phyloP scores from a whole-genome alignment of 805 yeast genomes.

The Candida peoriensis region DNA sequence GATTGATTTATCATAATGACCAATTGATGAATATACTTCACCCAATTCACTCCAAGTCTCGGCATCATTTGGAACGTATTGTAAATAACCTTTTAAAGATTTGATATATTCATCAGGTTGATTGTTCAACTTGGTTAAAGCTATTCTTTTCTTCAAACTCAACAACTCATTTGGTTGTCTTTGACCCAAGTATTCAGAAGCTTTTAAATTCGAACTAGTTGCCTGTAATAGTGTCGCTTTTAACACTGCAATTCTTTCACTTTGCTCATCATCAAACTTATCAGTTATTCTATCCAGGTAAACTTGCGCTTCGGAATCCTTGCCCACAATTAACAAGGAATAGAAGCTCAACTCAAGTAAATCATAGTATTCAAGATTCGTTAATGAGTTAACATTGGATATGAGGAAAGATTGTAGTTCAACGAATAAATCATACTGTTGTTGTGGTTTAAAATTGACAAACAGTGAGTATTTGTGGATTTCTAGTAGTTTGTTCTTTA shows the following conservation, averaged over 20 bases:
- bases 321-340: conserved; percentile 52
- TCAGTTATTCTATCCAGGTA: conserved; percentile 63
- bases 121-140: conserved; percentile 11
- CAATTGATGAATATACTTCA: conserved; percentile 52
- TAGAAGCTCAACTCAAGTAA: conserved; percentile 70
- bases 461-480: conserved; percentile 49
- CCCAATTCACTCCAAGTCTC: conserved; percentile 78
- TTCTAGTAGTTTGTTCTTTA: conserved; percentile 42
- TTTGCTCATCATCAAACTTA: conserved; percentile 50
- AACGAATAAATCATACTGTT: conserved; percentile 29
- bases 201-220: conserved; percentile 31
- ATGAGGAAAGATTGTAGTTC: conserved; percentile 31
- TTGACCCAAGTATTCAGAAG: conserved; percentile 31
- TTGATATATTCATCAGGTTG: conserved; percentile 39
- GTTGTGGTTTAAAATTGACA: conserved; percentile 41
- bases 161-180: conserved; percentile 22
- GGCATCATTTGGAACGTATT: conserved; percentile 66
- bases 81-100: conserved; percentile 49
- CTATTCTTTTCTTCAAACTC: conserved; percentile 21
- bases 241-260: conserved; percentile 53
- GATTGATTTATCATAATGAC: conserved; percentile 64
- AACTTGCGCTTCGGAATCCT: conserved; percentile 68
- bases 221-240: conserved; percentile 52
- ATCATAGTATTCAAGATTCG: conserved; percentile 41
- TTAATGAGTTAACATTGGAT: conserved; percentile 19